These are phyloP conservation scores for Nannochloropsis granulata DNA, from an alignment of 108 stramenopile genomes.

Conservation along the genomic window DNA sequence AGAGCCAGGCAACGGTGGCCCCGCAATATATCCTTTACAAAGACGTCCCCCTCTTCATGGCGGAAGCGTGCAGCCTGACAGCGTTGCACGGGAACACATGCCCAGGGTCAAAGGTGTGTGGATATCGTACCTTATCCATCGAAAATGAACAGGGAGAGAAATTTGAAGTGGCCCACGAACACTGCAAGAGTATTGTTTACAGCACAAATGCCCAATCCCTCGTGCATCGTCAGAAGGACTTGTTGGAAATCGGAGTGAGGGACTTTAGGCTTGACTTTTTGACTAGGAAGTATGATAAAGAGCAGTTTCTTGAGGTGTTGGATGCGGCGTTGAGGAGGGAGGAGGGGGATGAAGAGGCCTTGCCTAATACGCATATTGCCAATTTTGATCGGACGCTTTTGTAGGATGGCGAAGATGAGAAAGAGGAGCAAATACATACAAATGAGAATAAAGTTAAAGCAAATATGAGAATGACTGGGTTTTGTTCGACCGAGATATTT, in stretches of 20 bases:
- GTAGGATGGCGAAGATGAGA: not conserved
- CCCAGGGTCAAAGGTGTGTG: not conserved
- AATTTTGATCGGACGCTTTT: not conserved
- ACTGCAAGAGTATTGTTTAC: not conserved
- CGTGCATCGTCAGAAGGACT: not conserved
- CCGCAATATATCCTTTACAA: not conserved
- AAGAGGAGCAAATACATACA: not conserved
- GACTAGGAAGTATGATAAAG: not conserved
- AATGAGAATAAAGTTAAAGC: too few species aligned
- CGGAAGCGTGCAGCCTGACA: not conserved
- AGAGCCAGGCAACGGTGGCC: not conserved
- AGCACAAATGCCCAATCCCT: not conserved
- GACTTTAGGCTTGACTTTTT: not conserved
- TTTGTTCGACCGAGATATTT: too few species aligned
- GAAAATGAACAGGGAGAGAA: not conserved
- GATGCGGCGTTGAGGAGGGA: not conserved
- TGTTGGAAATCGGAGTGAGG: not conserved
- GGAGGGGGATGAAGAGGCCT: not conserved
- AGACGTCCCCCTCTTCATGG: not conserved
- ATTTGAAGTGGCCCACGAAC: not conserved
- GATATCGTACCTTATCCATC: not conserved
- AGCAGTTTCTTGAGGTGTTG: not conserved
- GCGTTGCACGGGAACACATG: not conserved
- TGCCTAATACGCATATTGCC: not conserved
- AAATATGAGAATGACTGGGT: too few species aligned